Evolutionary conservation across 2,329 filamentous ascomycete species (phyloP), one percentile per base, ranked within the genome.

Genomic region (Exutisphaerella laricina): DNA sequence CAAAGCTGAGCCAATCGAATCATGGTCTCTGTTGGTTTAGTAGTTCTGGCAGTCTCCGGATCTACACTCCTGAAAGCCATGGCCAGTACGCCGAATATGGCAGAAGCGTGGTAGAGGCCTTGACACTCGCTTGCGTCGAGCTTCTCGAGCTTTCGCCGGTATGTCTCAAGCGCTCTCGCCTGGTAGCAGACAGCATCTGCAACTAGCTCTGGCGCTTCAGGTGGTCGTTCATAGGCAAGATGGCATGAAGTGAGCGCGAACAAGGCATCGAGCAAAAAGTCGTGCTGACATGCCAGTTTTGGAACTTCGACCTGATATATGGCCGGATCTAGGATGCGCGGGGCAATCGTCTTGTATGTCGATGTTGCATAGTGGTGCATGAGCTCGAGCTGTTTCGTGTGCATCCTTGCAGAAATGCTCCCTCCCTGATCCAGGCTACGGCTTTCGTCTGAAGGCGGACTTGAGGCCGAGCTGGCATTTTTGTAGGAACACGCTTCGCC

Each of bases 401-500:
- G 51, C 10, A 41, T 12, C 16, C 44, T 39, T 32, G 17, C 32
- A 10, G 36, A 16, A 12, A 23, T n/a, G n/a, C 28, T 45, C 25
- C 44, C 43, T 29, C 30, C 13, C 16, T 39, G 30, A 21, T 41
- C 47, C 17, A 29, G 32, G 22, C 40, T 40, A 29, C 38, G 39
- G 6, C 23, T 21, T 5, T 46, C 48, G 10, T 45, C 42, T 1
- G 50, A 48, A 6, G 43, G 23, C 16, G 41, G n/a, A n/a, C n/a
- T 42, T n/a, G 41, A 22, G 20, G 42, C 23, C 18, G 43, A 35
- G 12, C 36, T 45, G 26, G 50, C 29, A 21, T 41, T 45, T 12
- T 42, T 49, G 36, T 54, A 56, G 8, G 54, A 51, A 46, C 54
- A 56, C 22, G 30, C 13, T 39, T 56, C 54, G 29, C 49, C 48